Evolutionary conservation across 2,329 filamentous ascomycete species (phyloP).

Genomic region (Ascochyta viciae-villosae): DNA sequence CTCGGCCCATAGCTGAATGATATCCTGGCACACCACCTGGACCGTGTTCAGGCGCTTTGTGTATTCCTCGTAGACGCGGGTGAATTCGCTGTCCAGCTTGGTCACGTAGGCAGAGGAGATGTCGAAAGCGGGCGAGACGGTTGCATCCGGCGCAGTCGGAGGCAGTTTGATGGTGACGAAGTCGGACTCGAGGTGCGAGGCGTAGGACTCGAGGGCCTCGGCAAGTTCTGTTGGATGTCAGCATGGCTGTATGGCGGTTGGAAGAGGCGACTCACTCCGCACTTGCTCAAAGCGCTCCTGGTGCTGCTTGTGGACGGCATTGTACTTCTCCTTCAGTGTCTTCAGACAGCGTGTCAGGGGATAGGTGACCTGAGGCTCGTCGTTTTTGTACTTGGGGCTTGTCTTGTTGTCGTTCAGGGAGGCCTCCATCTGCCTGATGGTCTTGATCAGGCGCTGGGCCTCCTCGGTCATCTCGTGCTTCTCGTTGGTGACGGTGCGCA

Average conservation of each 20-base stretch:
- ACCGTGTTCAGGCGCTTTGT: slow-evolving; percentile 80
- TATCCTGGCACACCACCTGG: slow-evolving; percentile 77
- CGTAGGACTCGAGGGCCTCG: slow-evolving; percentile 92
- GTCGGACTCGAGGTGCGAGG: slow-evolving; percentile 88
- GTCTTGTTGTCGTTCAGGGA: slow-evolving; percentile 80
- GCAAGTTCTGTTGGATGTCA: slow-evolving; percentile 73
- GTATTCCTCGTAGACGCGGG: slow-evolving; percentile 95
- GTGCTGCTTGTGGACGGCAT: slow-evolving; percentile 79
- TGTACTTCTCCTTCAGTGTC: slow-evolving; percentile 83
- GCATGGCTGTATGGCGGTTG: not conserved
- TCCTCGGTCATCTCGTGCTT: slow-evolving; percentile 92
- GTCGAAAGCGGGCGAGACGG: slow-evolving; percentile 83
- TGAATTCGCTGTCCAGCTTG: slow-evolving; percentile 88
- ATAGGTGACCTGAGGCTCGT: slow-evolving; percentile 78
- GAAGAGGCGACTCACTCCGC: slow-evolving; percentile 69
- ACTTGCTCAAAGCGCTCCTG: slow-evolving; percentile 94
- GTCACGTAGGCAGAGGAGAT: slow-evolving; percentile 90
- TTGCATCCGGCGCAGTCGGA: slow-evolving; percentile 77
- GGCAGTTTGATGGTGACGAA: slow-evolving; percentile 88
- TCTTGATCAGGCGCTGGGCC: slow-evolving; percentile 81
- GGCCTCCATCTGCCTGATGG: slow-evolving; percentile 91
- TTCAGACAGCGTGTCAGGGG: slow-evolving; percentile 83
- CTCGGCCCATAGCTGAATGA: slow-evolving; percentile 95
- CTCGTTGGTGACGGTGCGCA: slow-evolving; percentile 82
- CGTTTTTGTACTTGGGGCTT: slow-evolving; percentile 70